Conservation (phyloP, 495 filamentous ascomycete species). For the Darksidea phi region DNA sequence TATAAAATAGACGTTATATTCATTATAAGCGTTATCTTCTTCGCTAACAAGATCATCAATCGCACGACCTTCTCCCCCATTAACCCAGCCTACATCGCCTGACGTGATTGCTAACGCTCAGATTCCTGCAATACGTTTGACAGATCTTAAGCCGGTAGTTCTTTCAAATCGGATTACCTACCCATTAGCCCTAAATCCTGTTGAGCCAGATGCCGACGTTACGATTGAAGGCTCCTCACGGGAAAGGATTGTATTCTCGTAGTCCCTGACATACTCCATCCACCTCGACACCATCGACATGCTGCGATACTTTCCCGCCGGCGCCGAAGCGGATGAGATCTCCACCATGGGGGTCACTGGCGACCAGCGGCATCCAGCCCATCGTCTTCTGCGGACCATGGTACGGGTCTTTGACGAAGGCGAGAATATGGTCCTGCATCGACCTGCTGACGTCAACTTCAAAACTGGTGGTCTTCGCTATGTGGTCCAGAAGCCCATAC, state of each 20-base stretch:
- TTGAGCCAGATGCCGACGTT: no score
- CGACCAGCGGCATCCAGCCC: conserved; percentile 32
- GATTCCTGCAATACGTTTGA: no score
- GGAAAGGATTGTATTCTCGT: conserved; percentile 33
- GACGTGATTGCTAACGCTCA: no score
- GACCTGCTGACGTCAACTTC: conserved; percentile 43
- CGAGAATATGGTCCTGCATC: conserved; percentile 50
- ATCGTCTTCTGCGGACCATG: conserved; percentile 12
- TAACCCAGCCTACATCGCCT: no score
- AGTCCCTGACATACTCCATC: conserved; percentile 40
- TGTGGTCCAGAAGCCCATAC: conserved; percentile 32
- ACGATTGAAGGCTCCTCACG: conserved; percentile 25
- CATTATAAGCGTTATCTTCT: no score
- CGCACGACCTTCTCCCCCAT: no score
- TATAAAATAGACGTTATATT: no score
- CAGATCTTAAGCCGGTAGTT: no score
- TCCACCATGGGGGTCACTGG: conserved; percentile 36
- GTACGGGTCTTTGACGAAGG: conserved; percentile 47
- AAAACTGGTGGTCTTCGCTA: conserved; percentile 38
- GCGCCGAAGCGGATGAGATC: conserved; percentile 41
- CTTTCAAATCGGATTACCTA: no score
- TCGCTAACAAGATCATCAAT: no score
- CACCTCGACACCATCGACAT: conserved; percentile 37
- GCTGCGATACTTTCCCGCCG: conserved; percentile 38
- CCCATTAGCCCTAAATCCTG: no score